Evolutionary conservation across 2,329 filamentous ascomycete species (phyloP).

Genomic region (Aspergillus vadensis): DNA sequence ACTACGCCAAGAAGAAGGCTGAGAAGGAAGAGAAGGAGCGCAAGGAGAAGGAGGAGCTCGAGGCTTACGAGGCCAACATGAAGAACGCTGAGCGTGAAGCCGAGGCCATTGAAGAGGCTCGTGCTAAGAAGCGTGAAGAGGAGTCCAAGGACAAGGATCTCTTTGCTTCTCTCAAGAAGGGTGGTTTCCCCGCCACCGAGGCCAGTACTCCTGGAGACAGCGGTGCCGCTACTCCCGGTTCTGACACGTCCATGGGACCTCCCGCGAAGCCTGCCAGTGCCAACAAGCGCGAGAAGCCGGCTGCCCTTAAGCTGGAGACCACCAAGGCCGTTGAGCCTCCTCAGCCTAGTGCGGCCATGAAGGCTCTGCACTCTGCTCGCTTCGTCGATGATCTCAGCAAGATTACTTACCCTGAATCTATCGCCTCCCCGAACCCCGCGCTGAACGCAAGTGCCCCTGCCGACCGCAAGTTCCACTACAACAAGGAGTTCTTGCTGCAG

Average conservation of each 20-base stretch:
- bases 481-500: slow-evolving; percentile 91
- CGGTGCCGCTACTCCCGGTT: slow-evolving; percentile 49
- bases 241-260: slow-evolving; percentile 50
- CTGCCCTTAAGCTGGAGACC: slow-evolving; percentile 83
- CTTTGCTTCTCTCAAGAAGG: slow-evolving; percentile 49
- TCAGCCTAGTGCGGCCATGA: slow-evolving; percentile 90
- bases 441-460: slow-evolving; percentile 74
- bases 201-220: slow-evolving; percentile 47
- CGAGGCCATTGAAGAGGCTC: slow-evolving; percentile 50
- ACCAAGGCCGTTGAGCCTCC: slow-evolving; percentile 85
- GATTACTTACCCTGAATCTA: slow-evolving; percentile 77
- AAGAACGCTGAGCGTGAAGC: slow-evolving; percentile 52
- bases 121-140: slow-evolving; percentile 44
- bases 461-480: slow-evolving; percentile 87
- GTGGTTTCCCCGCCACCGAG: slow-evolving; percentile 39
- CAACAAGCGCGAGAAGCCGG: slow-evolving; percentile 75
- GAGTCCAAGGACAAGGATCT: slow-evolving; percentile 42
- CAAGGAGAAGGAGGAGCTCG: slow-evolving; percentile 50
- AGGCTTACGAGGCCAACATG: slow-evolving; percentile 50
- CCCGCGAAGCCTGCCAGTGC: slow-evolving; percentile 57
- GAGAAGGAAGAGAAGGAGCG: slow-evolving; percentile 60
- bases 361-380: slow-evolving; percentile 86
- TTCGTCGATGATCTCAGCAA: slow-evolving; percentile 80
- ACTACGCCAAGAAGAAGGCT: slow-evolving; percentile 74
- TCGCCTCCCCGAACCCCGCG: slow-evolving; percentile 87